Evolutionary conservation across 2,329 filamentous ascomycete species (phyloP).

Genomic region (Penicillium sclerotiorum): DNA sequence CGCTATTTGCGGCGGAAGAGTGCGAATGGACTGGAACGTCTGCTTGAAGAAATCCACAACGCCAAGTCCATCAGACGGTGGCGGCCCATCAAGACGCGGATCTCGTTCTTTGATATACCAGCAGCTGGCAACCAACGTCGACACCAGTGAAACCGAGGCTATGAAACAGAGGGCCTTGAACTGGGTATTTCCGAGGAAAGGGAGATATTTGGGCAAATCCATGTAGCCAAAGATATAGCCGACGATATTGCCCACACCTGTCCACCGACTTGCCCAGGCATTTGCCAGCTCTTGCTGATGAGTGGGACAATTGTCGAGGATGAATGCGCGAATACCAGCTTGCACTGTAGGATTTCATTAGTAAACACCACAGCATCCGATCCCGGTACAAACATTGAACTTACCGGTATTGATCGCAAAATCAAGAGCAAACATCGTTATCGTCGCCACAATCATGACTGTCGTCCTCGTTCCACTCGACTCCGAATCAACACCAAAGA

Average conservation of each 20-base stretch:
- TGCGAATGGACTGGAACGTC: constrained; percentile 74
- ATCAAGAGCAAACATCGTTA: constrained; percentile 87
- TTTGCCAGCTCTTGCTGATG: constrained; percentile 95
- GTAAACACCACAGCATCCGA: constrained; percentile 2
- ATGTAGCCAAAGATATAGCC: constrained; percentile 87
- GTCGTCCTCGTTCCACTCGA: constrained; percentile 65
- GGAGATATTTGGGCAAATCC: constrained; percentile 72
- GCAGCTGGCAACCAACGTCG: constrained; percentile 73
- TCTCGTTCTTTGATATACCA: constrained; percentile 74
- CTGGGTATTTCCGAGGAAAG: constrained; percentile 82
- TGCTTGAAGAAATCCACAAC: constrained; percentile 77
- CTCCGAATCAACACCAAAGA: constrained; percentile 72
- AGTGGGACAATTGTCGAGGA: constrained; percentile 87
- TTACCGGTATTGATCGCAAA: constrained; percentile 90
- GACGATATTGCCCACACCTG: constrained; percentile 85
- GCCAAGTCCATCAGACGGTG: constrained; percentile 62
- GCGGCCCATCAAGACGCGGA: constrained; percentile 70
- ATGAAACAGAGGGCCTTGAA: constrained; percentile 92
- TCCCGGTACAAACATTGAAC: background rate
- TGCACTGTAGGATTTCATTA: constrained; percentile 61
- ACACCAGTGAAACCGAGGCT: constrained; percentile 71
- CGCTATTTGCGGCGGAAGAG: constrained; percentile 78
- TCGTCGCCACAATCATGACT: constrained; percentile 76
- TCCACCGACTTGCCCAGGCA: constrained; percentile 86
- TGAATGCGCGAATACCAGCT: constrained; percentile 69